A percentile compares a stretch with the other conserved stretches of the same genome.
phyloP scores from a whole-genome alignment of 805 yeast genomes.

The Candida khao-thaluensis region DNA sequence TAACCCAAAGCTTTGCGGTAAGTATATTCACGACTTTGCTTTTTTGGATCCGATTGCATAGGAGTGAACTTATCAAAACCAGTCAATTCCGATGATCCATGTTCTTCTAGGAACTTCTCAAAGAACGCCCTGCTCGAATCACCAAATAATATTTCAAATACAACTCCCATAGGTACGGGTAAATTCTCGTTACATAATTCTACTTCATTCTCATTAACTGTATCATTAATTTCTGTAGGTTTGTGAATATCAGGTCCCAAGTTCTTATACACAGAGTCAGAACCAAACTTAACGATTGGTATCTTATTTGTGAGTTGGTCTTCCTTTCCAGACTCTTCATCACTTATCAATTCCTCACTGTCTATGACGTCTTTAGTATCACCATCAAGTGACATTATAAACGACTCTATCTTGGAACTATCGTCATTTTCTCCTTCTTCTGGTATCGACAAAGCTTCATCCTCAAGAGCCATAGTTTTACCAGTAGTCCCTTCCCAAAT shows the following conservation, averaged over 20 bases:
- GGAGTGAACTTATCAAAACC: constrained; percentile 36
- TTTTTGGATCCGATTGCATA: constrained; percentile 35
- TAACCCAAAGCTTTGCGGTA: constrained; percentile 76
- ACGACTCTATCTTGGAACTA: constrained; percentile 21
- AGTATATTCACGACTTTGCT: constrained; percentile 51
- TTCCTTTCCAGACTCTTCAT: constrained; percentile 1
- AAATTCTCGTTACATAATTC: constrained; percentile 51
- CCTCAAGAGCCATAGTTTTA: constrained; percentile 17
- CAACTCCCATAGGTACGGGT: constrained; percentile 74
- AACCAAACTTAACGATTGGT: constrained; percentile 34
- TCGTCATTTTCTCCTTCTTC: constrained; percentile 15
- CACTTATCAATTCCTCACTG: constrained; percentile 5
- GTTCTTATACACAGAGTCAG: constrained; percentile 41
- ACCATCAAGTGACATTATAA: constrained; percentile 41
- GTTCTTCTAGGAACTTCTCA: constrained; percentile 36
- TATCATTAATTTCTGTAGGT: constrained; percentile 46
- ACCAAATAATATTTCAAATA: constrained; percentile 72
- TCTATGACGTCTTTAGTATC: constrained; percentile 20
- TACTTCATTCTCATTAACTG: constrained; percentile 31
- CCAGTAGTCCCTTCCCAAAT: constrained; percentile 59
- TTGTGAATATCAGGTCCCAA: constrained; percentile 66
- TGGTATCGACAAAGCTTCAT: constrained; percentile 12
- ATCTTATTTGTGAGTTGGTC: constrained; percentile 1
- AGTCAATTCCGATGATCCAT: constrained; percentile 48
- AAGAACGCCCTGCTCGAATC: constrained; percentile 43